These are phyloP conservation scores for Globisporangium viniferum DNA, from an alignment of 352 stramenopile species.

Conservation along the genomic window DNA sequence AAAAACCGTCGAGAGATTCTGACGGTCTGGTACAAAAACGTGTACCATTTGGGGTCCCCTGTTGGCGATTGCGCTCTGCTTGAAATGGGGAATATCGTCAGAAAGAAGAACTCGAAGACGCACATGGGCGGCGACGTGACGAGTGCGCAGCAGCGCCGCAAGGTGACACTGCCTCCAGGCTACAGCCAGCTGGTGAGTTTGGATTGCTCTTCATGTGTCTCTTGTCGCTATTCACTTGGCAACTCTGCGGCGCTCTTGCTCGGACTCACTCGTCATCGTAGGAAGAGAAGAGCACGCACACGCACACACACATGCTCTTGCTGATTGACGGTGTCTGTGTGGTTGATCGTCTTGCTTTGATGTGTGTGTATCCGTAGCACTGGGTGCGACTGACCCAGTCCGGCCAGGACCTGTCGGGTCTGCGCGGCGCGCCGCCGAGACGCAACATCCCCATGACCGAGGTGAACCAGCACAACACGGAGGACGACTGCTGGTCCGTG, in stretches of 20 bases:
- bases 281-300: not conserved
- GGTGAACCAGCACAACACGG: constrained; percentile 80
- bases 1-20: not conserved
- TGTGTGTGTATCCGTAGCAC: constrained; percentile 46
- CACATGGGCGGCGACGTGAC: constrained; percentile 54
- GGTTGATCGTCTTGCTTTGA: not conserved
- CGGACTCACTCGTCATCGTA: not conserved
- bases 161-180: constrained; percentile 81
- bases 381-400: constrained; percentile 90
- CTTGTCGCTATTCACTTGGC: not conserved
- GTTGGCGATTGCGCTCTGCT: not conserved
- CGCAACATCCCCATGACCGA: constrained; percentile 80
- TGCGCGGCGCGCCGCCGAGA: constrained; percentile 49
- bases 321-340: not conserved
- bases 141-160: constrained; percentile 64
- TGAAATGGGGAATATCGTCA: constrained; percentile 1
- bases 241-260: not conserved
- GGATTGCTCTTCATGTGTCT: not conserved
- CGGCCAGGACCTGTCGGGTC: constrained; percentile 84
- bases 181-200: constrained; percentile 87
- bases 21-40: not conserved
- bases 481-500: constrained; percentile 93
- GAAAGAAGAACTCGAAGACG: not conserved
- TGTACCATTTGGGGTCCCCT: not conserved
- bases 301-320: not conserved